Evolutionary conservation across 2,329 filamentous ascomycete species (phyloP).

Genomic region (Hirsutella thompsonii): DNA sequence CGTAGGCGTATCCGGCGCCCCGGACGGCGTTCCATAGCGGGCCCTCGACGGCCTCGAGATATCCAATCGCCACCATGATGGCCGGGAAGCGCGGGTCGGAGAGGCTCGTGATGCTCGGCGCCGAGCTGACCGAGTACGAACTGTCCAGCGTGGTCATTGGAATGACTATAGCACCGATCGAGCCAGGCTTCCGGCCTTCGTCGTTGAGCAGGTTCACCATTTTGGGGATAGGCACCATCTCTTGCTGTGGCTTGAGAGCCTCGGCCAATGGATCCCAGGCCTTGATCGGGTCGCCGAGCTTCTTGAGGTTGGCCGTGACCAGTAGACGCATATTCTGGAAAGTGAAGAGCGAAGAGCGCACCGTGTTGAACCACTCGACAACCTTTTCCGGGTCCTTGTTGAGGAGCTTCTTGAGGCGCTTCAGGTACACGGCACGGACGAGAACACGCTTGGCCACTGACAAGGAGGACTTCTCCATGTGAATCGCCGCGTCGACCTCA

Average conservation of each 20-base stretch:
- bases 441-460: conserved; percentile 68
- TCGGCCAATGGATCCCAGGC: conserved; percentile 53
- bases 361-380: conserved; percentile 61
- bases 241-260: conserved; percentile 20
- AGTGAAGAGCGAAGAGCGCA: conserved; percentile 65
- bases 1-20: conserved; percentile 87
- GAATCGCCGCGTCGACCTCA: conserved; percentile 63
- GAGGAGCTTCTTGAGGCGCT: conserved; percentile 70
- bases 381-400: conserved; percentile 64
- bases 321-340: conserved; percentile 78
- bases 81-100: conserved; percentile 68
- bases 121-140: conserved; percentile 70
- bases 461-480: conserved; percentile 65
- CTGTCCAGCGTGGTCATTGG: conserved; percentile 90
- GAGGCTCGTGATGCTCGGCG: conserved; percentile 62
- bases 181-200: conserved; percentile 63
- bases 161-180: conserved; percentile 61
- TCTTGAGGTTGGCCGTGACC: conserved; percentile 67
- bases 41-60: conserved; percentile 86
- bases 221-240: conserved; percentile 58
- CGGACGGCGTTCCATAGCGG: conserved; percentile 90
- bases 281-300: conserved; percentile 61
- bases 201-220: conserved; percentile 59
- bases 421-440: conserved; percentile 78
- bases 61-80: conserved; percentile 76